Percentiles rank a stretch among this genome's conserved stretches.
phyloP scores from a whole-genome alignment of 1,284 basidiomycete genomes.

The Peniophora sp. region DNA sequence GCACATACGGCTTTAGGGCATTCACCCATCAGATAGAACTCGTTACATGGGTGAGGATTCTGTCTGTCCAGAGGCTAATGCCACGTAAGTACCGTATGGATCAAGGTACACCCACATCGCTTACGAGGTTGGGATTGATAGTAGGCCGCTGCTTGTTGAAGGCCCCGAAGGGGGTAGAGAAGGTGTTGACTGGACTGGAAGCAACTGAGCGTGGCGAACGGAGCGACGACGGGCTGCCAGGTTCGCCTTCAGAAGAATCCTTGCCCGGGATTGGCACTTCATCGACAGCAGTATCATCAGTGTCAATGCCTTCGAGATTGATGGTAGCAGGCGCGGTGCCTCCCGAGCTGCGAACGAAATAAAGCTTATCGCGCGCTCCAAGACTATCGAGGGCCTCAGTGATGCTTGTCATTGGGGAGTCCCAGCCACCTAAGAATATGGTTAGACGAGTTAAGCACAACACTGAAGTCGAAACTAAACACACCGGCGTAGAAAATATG shows the following conservation, averaged over 20 bases:
- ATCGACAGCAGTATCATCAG: no score
- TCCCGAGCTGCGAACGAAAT: slow-evolving; percentile 6
- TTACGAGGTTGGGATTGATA: slow-evolving; percentile 10
- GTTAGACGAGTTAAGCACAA: slow-evolving; percentile 3
- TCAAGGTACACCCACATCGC: no score
- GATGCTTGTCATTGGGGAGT: slow-evolving; percentile 24
- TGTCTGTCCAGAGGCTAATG: slow-evolving; percentile 39
- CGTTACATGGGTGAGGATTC: slow-evolving; percentile 72
- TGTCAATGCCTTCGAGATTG: no score
- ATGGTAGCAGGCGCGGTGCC: slow-evolving; percentile 3
- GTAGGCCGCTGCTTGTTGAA: background rate
- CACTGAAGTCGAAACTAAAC: slow-evolving; percentile 13
- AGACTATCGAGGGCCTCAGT: slow-evolving; percentile 23
- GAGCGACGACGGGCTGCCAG: no score
- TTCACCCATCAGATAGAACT: slow-evolving; percentile 62
- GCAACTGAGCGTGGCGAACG: no score
- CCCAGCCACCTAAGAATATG: slow-evolving; percentile 11
- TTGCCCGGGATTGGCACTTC: no score
- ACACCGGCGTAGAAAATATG: slow-evolving; percentile 66
- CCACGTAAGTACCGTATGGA: background rate
- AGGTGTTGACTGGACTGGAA: background rate
- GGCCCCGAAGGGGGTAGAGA: background rate
- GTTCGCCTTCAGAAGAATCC: no score
- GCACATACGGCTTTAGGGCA: slow-evolving; percentile 68
- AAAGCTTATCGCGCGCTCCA: slow-evolving; percentile 6